These are phyloP conservation scores for Beauveria rudraprayagi DNA, from an alignment of 2,329 filamentous ascomycete genomes.

Conservation along the genomic window DNA sequence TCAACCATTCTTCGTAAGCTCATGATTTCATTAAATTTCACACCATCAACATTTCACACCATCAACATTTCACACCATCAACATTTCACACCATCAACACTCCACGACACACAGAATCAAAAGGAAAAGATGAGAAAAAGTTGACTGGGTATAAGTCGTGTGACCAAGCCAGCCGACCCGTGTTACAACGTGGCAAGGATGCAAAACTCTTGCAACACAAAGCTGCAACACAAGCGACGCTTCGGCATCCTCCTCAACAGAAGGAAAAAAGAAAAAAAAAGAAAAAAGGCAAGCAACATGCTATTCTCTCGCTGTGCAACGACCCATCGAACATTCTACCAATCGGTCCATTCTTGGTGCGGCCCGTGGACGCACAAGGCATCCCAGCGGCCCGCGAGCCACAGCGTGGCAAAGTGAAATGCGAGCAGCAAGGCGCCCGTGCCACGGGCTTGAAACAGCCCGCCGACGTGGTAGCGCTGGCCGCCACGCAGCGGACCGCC, in stretches of 20 bases:
- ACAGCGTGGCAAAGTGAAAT: constrained; percentile 27
- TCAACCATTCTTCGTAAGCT: not conserved
- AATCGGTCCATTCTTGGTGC: constrained; percentile 23
- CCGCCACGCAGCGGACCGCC: constrained; percentile 9
- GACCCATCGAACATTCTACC: constrained; percentile 15
- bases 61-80: not conserved
- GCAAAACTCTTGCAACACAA: not conserved
- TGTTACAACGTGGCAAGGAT: not conserved
- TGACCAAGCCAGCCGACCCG: not conserved
- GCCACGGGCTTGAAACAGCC: constrained; percentile 17
- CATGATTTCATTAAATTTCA: not conserved
- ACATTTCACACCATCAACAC: no score
- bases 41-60: not conserved
- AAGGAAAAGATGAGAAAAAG: not conserved
- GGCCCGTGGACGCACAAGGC: constrained; percentile 23
- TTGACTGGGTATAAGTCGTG: not conserved
- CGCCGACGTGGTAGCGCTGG: constrained; percentile 14
- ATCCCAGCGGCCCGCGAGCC: constrained; percentile 27
- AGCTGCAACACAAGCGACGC: not conserved
- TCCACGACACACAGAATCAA: not conserved
- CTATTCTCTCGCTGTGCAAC: not conserved
- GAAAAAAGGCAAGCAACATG: not conserved
- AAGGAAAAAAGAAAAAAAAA: no score
- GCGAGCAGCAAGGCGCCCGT: constrained; percentile 24
- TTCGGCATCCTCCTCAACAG: not conserved